Evolutionary conservation across 352 stramenopile species (phyloP).

Genomic region (Pythium insidiosum): DNA sequence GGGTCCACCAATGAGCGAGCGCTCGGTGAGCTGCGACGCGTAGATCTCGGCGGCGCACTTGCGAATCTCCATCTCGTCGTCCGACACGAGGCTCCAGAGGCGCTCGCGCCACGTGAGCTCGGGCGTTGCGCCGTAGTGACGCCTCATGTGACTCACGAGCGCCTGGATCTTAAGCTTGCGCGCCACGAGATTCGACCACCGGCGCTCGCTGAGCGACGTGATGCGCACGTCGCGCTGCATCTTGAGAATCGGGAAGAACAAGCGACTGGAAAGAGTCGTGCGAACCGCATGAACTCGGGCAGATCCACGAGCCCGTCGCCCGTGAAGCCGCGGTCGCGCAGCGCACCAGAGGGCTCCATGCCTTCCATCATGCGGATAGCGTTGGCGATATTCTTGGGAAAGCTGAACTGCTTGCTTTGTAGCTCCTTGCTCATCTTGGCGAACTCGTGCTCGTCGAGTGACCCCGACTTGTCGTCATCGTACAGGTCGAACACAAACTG

Average conservation of each 20-base stretch:
- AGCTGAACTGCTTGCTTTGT: slow-evolving; percentile 55
- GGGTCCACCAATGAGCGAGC: slow-evolving; percentile 17
- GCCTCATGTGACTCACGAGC: slow-evolving; percentile 51
- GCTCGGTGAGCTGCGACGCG: slow-evolving; percentile 26
- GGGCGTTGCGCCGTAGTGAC: slow-evolving; percentile 34
- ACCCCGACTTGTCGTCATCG: slow-evolving; percentile 40
- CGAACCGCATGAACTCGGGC: slow-evolving; percentile 16
- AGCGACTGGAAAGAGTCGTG: slow-evolving; percentile 12
- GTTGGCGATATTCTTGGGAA: slow-evolving; percentile 47
- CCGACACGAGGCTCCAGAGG: slow-evolving; percentile 39
- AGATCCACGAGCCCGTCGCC: slow-evolving; percentile 16
- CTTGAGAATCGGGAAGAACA: slow-evolving; percentile 14
- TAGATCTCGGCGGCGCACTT: slow-evolving; percentile 45
- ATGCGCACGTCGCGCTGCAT: slow-evolving; percentile 16
- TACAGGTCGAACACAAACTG: slow-evolving; percentile 69
- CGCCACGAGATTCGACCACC: slow-evolving; percentile 20
- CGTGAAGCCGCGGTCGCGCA: background rate
- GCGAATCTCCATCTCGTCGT: slow-evolving; percentile 29
- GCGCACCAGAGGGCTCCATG: slow-evolving; percentile 8
- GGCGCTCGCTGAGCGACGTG: slow-evolving; percentile 7
- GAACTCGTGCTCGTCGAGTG: slow-evolving; percentile 55
- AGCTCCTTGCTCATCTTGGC: slow-evolving; percentile 50
- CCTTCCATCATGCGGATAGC: slow-evolving; percentile 45
- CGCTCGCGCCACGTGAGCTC: slow-evolving; percentile 26
- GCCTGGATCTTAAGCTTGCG: slow-evolving; percentile 46